Conservation (phyloP, 768 basidiomycete species). For the Butyriboletus loyo region DNA sequence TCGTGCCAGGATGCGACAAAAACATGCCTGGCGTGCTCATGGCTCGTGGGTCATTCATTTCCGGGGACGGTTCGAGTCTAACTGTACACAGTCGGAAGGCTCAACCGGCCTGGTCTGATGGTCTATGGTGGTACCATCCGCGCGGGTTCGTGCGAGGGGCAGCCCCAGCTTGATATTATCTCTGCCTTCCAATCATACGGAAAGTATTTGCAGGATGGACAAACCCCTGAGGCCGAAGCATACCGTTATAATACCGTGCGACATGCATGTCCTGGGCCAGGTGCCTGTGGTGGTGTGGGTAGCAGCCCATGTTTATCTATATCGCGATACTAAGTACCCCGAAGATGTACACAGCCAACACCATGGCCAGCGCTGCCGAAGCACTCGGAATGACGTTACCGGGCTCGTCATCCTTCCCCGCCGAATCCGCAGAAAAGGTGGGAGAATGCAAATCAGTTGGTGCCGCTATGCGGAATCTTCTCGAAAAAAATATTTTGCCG, state of each 20-base stretch:
- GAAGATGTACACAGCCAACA: slow-evolving; percentile 98
- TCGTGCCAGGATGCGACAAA: slow-evolving; percentile 97
- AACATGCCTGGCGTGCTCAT: slow-evolving; percentile 99
- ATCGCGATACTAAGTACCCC: slow-evolving; percentile 5
- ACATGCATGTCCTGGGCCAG: slow-evolving; percentile 95
- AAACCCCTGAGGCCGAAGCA: slow-evolving; percentile 77
- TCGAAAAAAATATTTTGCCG: slow-evolving; percentile 90
- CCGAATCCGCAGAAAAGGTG: slow-evolving; percentile 85
- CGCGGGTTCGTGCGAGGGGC: slow-evolving; percentile 86
- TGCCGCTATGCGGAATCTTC: slow-evolving; percentile 76
- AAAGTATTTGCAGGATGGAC: slow-evolving; percentile 87
- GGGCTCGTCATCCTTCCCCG: slow-evolving; percentile 96
- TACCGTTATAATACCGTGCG: slow-evolving; percentile 85
- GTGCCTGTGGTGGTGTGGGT: slow-evolving; percentile 95
- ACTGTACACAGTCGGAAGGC: slow-evolving; percentile 67
- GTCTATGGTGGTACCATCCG: slow-evolving; percentile 96
- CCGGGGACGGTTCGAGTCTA: not conserved
- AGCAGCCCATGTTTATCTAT: not conserved
- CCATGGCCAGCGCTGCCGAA: slow-evolving; percentile 95
- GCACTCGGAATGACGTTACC: slow-evolving; percentile 95
- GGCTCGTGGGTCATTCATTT: slow-evolving; percentile 62
- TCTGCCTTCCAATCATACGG: slow-evolving; percentile 98
- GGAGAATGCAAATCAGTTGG: slow-evolving; percentile 83
- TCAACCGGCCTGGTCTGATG: slow-evolving; percentile 97
- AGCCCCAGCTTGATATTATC: slow-evolving; percentile 89